These are phyloP conservation scores for Balakata baccata DNA, from an alignment of 345 rosid species.

Conservation along the genomic window DNA sequence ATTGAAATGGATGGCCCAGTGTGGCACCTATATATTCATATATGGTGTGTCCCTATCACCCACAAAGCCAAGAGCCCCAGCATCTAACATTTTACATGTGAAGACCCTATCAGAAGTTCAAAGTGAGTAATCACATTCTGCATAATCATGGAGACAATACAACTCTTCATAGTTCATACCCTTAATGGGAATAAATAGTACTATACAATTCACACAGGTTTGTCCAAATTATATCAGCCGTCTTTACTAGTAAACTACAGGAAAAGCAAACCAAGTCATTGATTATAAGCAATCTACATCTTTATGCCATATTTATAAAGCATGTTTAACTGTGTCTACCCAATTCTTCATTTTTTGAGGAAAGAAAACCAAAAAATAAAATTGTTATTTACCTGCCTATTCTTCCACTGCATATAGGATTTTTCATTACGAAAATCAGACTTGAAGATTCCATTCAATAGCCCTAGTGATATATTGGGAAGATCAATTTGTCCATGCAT, in stretches of 20 bases:
- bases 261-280: background rate
- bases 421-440: conserved; percentile 81
- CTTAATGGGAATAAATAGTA: background rate
- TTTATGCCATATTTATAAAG: background rate
- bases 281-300: background rate
- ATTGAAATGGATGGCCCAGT: background rate
- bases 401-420: conserved; percentile 78
- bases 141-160: background rate
- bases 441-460: conserved; percentile 71
- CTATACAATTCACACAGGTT: background rate
- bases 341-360: conserved; percentile 4
- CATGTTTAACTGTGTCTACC: conserved; percentile 9
- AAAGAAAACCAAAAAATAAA: background rate
- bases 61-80: background rate
- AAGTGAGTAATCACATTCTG: background rate
- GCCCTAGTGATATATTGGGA: conserved; percentile 72
- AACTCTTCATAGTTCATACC: background rate
- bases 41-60: background rate
- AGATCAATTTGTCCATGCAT: conserved; percentile 61
- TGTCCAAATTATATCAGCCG: too few species aligned
- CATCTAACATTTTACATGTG: background rate
- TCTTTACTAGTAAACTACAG: background rate
- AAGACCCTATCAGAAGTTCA: background rate
- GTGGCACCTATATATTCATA: background rate
- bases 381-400: conserved; percentile 62